Percentiles rank a stretch among this genome's conserved stretches.
Evolutionary conservation across 331 rosid genomes (phyloP).

Genomic region (Dryas integrifolia): DNA sequence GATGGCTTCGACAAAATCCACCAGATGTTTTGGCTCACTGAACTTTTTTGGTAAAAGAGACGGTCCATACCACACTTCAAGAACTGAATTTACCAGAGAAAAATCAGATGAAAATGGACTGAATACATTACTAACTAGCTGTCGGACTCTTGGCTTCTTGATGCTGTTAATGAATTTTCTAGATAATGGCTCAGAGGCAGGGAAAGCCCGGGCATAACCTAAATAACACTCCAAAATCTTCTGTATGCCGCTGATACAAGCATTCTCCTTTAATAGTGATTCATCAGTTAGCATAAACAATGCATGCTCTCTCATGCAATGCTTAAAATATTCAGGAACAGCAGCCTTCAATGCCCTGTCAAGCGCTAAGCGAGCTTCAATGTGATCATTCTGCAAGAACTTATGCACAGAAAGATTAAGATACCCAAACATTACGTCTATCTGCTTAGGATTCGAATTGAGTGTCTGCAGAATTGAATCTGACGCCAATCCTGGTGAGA

Average conservation of each 20-base stretch:
- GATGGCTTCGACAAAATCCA: conserved; percentile 81
- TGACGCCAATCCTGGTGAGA: conserved; percentile 40
- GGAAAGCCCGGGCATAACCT: conserved; percentile 42
- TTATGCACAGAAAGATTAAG: conserved; percentile 70
- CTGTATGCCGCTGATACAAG: conserved; percentile 41
- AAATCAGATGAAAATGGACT: conserved; percentile 60
- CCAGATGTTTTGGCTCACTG: conserved; percentile 57
- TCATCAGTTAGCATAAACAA: conserved; percentile 65
- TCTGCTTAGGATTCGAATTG: conserved; percentile 33
- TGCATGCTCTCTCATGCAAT: conserved; percentile 56
- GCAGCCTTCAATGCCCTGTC: conserved; percentile 63
- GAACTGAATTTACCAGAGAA: conserved; percentile 59
- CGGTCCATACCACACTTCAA: conserved; percentile 74
- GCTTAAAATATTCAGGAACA: conserved; percentile 47
- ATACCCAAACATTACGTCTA: conserved; percentile 70
- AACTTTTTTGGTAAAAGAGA: conserved; percentile 60
- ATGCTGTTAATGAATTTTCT: conserved; percentile 55
- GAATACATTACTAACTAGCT: conserved; percentile 52
- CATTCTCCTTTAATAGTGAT: conserved; percentile 42
- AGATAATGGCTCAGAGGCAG: conserved; percentile 49
- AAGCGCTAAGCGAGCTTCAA: conserved; percentile 58
- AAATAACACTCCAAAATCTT: conserved; percentile 52
- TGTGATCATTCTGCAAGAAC: conserved; percentile 48
- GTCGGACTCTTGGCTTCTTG: conserved; percentile 74
- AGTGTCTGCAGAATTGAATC: conserved; percentile 35